A percentile compares a stretch with the other conserved stretches of the same genome.
Conservation (phyloP, 73 alveolate species). For the Strombidium stylifer region DNA sequence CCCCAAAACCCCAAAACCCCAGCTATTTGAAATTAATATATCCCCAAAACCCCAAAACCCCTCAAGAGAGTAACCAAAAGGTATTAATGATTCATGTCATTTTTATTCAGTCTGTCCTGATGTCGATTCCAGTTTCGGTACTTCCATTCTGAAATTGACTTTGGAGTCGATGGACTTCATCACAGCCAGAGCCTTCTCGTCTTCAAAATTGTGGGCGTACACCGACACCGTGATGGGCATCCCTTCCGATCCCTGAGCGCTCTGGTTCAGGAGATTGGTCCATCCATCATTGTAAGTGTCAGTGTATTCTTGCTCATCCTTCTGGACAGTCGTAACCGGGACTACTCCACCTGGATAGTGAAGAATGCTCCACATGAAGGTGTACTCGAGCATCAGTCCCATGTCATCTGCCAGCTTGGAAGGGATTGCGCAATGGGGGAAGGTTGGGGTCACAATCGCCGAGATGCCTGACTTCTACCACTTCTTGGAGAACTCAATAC, state of each 20-base stretch:
- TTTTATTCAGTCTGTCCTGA: too few relatives aligned
- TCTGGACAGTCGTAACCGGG: slow-evolving; percentile 24
- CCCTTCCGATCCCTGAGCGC: slow-evolving; percentile 17
- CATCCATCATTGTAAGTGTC: slow-evolving; percentile 13
- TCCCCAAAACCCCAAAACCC: too few relatives aligned
- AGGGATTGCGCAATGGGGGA: slow-evolving; percentile 4
- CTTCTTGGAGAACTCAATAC: neutral
- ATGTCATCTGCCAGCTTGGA: neutral
- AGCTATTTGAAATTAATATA: neutral
- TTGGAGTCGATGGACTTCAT: slow-evolving; percentile 40
- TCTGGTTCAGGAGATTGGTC: neutral
- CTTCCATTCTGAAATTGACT: slow-evolving; percentile 22
- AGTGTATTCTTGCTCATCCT: slow-evolving; percentile 6
- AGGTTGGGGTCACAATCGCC: slow-evolving; percentile 5
- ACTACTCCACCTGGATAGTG: slow-evolving; percentile 42
- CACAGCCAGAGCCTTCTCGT: slow-evolving; percentile 32
- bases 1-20: too few relatives aligned
- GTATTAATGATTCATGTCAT: too few relatives aligned
- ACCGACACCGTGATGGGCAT: slow-evolving; percentile 46
- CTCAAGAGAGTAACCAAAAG: too few relatives aligned
- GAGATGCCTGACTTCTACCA: slow-evolving; percentile 7
- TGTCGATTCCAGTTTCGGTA: too few relatives aligned
- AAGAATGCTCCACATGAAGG: neutral
- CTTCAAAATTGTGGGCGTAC: slow-evolving; percentile 21
- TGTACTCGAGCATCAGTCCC: slow-evolving; percentile 3